Evolutionary conservation across 1,284 basidiomycete genomes (phyloP), one percentile per base, ranked within the genome.

Genomic region (Rhodotorula sp.): DNA sequence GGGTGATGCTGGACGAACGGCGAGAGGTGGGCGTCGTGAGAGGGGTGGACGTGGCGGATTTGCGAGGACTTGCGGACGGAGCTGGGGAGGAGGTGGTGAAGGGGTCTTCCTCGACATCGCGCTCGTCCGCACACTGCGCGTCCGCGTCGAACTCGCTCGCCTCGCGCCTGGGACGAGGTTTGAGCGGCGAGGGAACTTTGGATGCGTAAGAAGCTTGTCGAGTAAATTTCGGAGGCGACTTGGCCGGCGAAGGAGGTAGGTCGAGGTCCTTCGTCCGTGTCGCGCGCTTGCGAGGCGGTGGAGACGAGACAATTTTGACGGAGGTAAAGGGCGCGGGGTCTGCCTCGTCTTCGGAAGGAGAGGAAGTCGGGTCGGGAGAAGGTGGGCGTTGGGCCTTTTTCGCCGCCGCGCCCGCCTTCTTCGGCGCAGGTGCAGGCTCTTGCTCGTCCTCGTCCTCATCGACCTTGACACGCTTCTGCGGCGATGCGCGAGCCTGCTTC

Each of bases 101-200:
- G 36, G 34, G 30, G n/a, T 57, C 54, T 36, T 61, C 11, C 46
- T 60, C 53, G 22, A 19, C 47, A 5, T 60, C 67, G 32, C 17
- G 2, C 4, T 57, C 54, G n/a, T 22, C 29, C 9, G 56, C 27
- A 8, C 30, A 39, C 27, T 59, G 56, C 11, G 51, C 53, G 32
- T 64, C 62, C 24, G 49, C 47, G 19, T 57, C 67, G 27, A 62
- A 56, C 11, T 20, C 36, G 2, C 47, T 48, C 9, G 46, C 61
- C 29, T 55, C 36, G 10, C 68, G 32, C 29, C 22, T 30, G 44
- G 6, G 48, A 48, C 44, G 64, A 32, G 55, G 55, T 47, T 63
- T 63, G 47, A 66, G 57, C 46, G 68, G 68, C 8, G 68, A 66
- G 19, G 64, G 34, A 15, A 47, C 39, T 27, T 52, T 59, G 1